Base-by-base conservation (phyloP, 768 basidiomycete genomes). In the Suillus clintonianus region DNA sequence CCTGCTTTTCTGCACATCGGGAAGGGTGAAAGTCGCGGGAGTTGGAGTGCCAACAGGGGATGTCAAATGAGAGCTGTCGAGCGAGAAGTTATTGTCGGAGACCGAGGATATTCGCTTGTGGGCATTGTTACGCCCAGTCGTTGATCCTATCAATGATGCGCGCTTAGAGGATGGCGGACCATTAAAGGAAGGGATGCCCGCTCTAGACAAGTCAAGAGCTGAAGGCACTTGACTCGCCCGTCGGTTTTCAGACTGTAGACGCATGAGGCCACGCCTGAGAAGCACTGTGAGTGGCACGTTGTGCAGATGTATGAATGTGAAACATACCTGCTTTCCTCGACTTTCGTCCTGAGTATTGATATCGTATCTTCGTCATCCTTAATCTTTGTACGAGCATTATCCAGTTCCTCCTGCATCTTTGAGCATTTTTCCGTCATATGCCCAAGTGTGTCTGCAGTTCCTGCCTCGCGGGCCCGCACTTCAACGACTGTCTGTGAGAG, bases 351-450 rank as follows among this genome's bases (percentile, higher is more conserved):
- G 57, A 95, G 78, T 75, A 94, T 77, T 3, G 80, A 76, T 55
- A 95, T 91, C 42, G 90, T 88, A 64, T 93, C 88, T 70, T 91
- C 91, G 61, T 92, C 89, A 54, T 94, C 92, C 63, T 81, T 84
- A 54, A 79, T 80, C 70, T 85, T 86, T 68, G 72, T 79, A 69
- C 76, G 79, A 37, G 84, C 79, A 34, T 77, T 78, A 59, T 80
- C 81, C 6, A 91, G 79, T 50, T 87, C 82, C 62, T 84, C 85
- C 67, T 90, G 87, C 62, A 85, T 74, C 7, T 70, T 69, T 27
- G 85, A 82, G 32, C 86, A 89, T 74, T 87, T 89, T 63, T 90
- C 90, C 13, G 85, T 85, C 78, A 90, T 83, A 66, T 83, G 79
- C 66, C 85, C 79, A 48, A 93, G 72, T 47, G 87, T 86, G 65